These are phyloP conservation scores for Boletellus ananas DNA, from an alignment of 768 basidiomycete species.

Conservation along the genomic window DNA sequence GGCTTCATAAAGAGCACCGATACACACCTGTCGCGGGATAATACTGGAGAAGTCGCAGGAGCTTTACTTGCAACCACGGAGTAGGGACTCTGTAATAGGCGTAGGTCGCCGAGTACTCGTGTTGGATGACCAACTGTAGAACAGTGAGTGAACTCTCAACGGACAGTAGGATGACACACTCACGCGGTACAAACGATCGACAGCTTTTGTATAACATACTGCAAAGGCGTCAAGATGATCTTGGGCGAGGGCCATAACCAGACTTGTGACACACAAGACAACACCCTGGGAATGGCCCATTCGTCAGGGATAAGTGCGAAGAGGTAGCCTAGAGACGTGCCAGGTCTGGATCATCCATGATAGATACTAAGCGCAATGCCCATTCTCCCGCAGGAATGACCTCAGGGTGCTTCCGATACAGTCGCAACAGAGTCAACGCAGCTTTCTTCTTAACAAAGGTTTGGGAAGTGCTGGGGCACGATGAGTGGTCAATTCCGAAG, in stretches of 20 bases:
- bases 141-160: conserved; percentile 7
- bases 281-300: conserved; percentile 62
- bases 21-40: conserved; percentile 88
- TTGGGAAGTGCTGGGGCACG: conserved; percentile 70
- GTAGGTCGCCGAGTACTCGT: conserved; percentile 85
- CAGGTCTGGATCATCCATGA: conserved; percentile 93
- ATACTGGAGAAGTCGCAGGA: conserved; percentile 89
- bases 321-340: conserved; percentile 37
- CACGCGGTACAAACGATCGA: conserved; percentile 82
- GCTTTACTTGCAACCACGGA: conserved; percentile 96
- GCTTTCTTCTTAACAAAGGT: conserved; percentile 99
- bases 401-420: conserved; percentile 95
- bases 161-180: conserved; percentile 14
- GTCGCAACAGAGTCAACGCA: conserved; percentile 83
- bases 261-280: conserved; percentile 86
- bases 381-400: conserved; percentile 93
- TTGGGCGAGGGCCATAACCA: conserved; percentile 93
- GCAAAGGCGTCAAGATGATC: conserved; percentile 88
- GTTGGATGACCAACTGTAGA: conserved; percentile 79
- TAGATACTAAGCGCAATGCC: conserved; percentile 90
- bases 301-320: neutral
- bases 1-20: neutral
- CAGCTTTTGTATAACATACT: conserved; percentile 93
- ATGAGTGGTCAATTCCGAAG: conserved; percentile 12
- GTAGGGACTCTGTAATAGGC: conserved; percentile 97